Evolutionary conservation across 345 rosid species (phyloP).

Genomic region (Populus deltoides): DNA sequence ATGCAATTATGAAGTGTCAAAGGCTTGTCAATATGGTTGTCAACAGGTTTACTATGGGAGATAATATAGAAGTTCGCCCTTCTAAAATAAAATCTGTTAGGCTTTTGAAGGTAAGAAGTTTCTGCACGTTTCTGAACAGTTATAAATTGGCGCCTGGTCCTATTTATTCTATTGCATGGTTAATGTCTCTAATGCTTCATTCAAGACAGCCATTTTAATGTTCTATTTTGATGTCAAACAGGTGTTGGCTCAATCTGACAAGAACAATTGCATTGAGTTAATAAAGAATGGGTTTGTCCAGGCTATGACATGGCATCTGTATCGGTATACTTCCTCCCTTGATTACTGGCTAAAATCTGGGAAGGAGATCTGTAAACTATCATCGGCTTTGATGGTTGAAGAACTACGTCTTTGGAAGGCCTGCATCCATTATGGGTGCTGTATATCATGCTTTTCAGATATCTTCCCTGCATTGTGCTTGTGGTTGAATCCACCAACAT

Average conservation of each 20-base stretch:
- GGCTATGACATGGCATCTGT: conserved; percentile 68
- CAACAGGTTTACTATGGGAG: conserved; percentile 51
- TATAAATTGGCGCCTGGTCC: background rate
- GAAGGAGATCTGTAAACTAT: conserved; percentile 64
- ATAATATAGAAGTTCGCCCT: conserved; percentile 38
- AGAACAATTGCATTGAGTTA: conserved; percentile 51
- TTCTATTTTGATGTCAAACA: conserved; percentile 23
- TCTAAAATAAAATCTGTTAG: conserved; percentile 61
- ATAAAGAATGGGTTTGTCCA: conserved; percentile 50
- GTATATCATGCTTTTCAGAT: conserved; percentile 63
- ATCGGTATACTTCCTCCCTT: conserved; percentile 54
- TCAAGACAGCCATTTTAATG: conserved; percentile 5
- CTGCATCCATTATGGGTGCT: conserved; percentile 61
- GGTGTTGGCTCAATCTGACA: conserved; percentile 73
- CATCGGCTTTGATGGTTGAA: conserved; percentile 72
- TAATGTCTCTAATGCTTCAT: conserved; percentile 7
- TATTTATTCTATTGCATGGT: background rate
- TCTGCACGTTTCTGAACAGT: background rate
- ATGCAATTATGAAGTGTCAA: conserved; percentile 69
- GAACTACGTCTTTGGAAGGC: conserved; percentile 81
- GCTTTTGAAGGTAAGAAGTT: conserved; percentile 61
- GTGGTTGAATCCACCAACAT: conserved; percentile 78
- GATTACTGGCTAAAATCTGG: conserved; percentile 70
- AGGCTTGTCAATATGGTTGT: conserved; percentile 63
- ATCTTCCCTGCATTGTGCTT: conserved; percentile 77